Percentiles rank a stretch among this genome's conserved stretches.
phyloP scores from a whole-genome alignment of 345 rosid species.

The Lumnitzera racemosa region DNA sequence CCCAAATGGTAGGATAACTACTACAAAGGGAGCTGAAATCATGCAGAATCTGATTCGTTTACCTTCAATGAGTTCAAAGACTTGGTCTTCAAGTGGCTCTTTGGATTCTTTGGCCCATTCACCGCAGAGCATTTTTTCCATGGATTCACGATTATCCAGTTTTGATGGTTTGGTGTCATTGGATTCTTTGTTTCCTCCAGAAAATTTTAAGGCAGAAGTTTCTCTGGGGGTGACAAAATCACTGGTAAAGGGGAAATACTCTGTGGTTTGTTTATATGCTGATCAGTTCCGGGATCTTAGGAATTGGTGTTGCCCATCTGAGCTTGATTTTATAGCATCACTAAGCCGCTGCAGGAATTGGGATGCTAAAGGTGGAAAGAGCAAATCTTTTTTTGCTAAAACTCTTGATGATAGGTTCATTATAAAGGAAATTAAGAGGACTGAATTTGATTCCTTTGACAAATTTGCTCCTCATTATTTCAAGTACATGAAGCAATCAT shows the following conservation, averaged over 20 bases:
- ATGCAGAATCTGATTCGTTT: conserved; percentile 18
- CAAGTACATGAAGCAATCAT: conserved; percentile 74
- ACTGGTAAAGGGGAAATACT: conserved; percentile 68
- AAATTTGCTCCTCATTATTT: conserved; percentile 75
- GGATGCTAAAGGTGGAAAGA: conserved; percentile 99
- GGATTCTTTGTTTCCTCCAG: conserved; percentile 55
- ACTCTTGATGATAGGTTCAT: conserved; percentile 84
- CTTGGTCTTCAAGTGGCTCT: conserved; percentile 49
- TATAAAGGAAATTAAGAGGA: conserved; percentile 88
- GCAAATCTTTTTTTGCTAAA: conserved; percentile 80
- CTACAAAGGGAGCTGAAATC: conserved; percentile 23
- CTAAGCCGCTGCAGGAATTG: conserved; percentile 79
- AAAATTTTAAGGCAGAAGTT: conserved; percentile 45
- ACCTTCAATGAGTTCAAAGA: conserved; percentile 35
- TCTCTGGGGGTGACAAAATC: conserved; percentile 54
- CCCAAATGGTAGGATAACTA: conserved; percentile 20
- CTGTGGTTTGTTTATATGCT: conserved; percentile 62
- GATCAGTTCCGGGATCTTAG: conserved; percentile 76
- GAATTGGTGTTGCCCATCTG: conserved; percentile 58
- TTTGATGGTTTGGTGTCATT: conserved; percentile 62
- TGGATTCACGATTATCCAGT: conserved; percentile 52
- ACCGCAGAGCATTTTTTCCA: conserved; percentile 32
- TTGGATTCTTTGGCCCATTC: conserved; percentile 39
- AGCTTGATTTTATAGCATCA: conserved; percentile 78
- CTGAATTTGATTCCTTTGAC: conserved; percentile 84